These are phyloP conservation scores for Peziza echinospora DNA, from an alignment of 495 filamentous ascomycete species.

Conservation along the genomic window DNA sequence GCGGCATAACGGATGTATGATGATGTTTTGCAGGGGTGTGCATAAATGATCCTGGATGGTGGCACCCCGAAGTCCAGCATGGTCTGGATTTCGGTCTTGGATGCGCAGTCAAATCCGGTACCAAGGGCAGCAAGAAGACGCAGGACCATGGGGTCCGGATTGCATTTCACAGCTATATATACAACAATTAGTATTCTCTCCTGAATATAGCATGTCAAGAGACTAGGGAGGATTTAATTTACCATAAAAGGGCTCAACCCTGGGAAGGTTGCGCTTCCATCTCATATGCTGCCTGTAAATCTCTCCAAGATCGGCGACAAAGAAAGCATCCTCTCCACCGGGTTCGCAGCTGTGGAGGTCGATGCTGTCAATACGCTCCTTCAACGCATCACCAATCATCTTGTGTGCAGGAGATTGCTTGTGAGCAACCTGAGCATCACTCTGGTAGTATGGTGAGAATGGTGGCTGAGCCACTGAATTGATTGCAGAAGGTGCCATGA, in stretches of 20 bases:
- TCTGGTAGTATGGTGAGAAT: not conserved
- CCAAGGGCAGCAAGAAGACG: conserved; percentile 69
- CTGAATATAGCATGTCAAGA: not conserved
- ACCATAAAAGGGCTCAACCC: conserved; percentile 96
- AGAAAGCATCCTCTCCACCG: conserved; percentile 92
- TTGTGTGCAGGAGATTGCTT: conserved; percentile 14
- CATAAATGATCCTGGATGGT: conserved; percentile 89
- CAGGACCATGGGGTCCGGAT: conserved; percentile 77
- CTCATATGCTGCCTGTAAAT: conserved; percentile 95
- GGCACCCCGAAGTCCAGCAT: conserved; percentile 68
- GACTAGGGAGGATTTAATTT: conserved; percentile 14
- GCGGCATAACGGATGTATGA: conserved; percentile 83
- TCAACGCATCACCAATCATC: conserved; percentile 58
- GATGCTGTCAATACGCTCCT: conserved; percentile 56
- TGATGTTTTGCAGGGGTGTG: conserved; percentile 97
- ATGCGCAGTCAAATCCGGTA: conserved; percentile 95
- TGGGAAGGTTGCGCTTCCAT: conserved; percentile 84
- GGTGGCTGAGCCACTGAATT: conserved; percentile 1
- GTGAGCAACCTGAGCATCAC: not conserved
- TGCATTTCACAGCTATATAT: conserved; percentile 78
- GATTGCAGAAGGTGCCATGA: conserved; percentile 18
- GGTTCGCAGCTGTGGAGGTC: conserved; percentile 67
- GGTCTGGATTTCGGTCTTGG: conserved; percentile 86
- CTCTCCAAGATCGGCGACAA: conserved; percentile 93
- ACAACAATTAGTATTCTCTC: conserved; percentile 16